Percentiles rank a stretch among this genome's conserved stretches.
These are phyloP conservation scores for Calonectria montana DNA, from an alignment of 2,329 filamentous ascomycete genomes.

Conservation along the genomic window DNA sequence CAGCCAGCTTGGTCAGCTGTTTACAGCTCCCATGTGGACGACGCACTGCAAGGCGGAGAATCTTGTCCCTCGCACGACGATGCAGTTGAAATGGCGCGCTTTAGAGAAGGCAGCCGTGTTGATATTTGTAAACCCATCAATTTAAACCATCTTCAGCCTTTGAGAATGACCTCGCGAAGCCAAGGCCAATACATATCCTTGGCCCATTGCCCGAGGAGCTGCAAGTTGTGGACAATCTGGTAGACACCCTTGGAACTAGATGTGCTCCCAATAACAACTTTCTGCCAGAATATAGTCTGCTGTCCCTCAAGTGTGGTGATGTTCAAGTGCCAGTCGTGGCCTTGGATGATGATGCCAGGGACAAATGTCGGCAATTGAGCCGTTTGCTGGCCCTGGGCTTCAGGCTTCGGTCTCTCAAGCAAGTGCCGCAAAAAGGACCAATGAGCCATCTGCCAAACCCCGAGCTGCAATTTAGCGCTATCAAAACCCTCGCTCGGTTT, in stretches of 20 bases:
- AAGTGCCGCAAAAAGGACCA: slow-evolving; percentile 10
- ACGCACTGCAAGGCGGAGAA: too few relatives aligned
- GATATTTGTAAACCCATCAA: neutral
- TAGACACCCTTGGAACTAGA: slow-evolving; percentile 12
- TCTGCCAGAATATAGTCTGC: slow-evolving; percentile 14
- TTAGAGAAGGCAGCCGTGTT: too few relatives aligned
- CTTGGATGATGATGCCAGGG: slow-evolving; percentile 13
- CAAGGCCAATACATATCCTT: slow-evolving; percentile 13
- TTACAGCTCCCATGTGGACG: too few relatives aligned
- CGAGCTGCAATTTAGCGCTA: slow-evolving; percentile 12
- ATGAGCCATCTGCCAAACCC: slow-evolving; percentile 17
- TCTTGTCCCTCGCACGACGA: too few relatives aligned
- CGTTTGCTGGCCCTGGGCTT: neutral
- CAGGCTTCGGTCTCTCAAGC: neutral
- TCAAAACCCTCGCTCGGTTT: slow-evolving; percentile 17
- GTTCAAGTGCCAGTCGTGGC: slow-evolving; percentile 15
- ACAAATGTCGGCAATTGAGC: neutral
- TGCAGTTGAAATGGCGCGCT: too few relatives aligned
- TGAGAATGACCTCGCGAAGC: slow-evolving; percentile 1
- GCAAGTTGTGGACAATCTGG: slow-evolving; percentile 14
- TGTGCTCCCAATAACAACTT: slow-evolving; percentile 6
- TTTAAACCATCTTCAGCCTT: neutral
- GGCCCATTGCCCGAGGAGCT: slow-evolving; percentile 4
- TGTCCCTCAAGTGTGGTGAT: slow-evolving; percentile 14
- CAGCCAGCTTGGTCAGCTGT: too few relatives aligned